phyloP scores from a whole-genome alignment of 352 stramenopile genomes.

The Phytopythium aichiense region DNA sequence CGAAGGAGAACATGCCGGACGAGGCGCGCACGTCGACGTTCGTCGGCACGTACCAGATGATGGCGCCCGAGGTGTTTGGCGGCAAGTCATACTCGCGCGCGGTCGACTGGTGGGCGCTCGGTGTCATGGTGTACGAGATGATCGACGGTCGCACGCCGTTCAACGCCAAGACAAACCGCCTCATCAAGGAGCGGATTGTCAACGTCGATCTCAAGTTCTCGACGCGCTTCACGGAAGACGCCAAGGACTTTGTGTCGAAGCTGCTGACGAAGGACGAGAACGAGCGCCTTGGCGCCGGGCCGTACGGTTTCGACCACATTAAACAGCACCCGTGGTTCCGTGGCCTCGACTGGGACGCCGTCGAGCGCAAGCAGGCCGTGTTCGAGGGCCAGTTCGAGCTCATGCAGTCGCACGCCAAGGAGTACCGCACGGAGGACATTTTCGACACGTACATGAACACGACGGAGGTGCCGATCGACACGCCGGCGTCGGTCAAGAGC shows the following conservation, averaged over 20 bases:
- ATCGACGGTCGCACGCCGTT: slow-evolving; percentile 85
- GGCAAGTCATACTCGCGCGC: slow-evolving; percentile 85
- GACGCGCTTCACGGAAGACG: slow-evolving; percentile 73
- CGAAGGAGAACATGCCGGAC: slow-evolving; percentile 96
- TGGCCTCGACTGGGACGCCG: slow-evolving; percentile 81
- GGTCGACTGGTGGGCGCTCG: slow-evolving; percentile 88
- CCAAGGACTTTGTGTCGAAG: slow-evolving; percentile 78
- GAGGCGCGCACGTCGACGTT: slow-evolving; percentile 81
- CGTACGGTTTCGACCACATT: slow-evolving; percentile 81
- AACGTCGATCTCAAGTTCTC: slow-evolving; percentile 84
- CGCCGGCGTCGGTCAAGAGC: slow-evolving; percentile 76
- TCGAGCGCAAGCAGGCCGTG: slow-evolving; percentile 46
- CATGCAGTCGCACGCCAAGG: slow-evolving; percentile 81
- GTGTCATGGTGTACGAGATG: slow-evolving; percentile 89
- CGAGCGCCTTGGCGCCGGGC: slow-evolving; percentile 90
- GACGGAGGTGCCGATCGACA: slow-evolving; percentile 77
- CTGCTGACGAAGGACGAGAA: slow-evolving; percentile 94
- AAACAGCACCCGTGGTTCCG: slow-evolving; percentile 88
- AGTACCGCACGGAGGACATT: slow-evolving; percentile 73
- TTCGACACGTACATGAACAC: slow-evolving; percentile 89
- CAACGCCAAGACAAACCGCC: slow-evolving; percentile 82
- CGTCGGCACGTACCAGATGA: slow-evolving; percentile 92
- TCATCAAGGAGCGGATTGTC: slow-evolving; percentile 83
- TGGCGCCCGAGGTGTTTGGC: slow-evolving; percentile 88
- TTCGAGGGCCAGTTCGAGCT: slow-evolving; percentile 72